A percentile compares a stretch with the other conserved stretches of the same genome.
Conservation (phyloP, 768 basidiomycete species). For the Podaxis sp. region DNA sequence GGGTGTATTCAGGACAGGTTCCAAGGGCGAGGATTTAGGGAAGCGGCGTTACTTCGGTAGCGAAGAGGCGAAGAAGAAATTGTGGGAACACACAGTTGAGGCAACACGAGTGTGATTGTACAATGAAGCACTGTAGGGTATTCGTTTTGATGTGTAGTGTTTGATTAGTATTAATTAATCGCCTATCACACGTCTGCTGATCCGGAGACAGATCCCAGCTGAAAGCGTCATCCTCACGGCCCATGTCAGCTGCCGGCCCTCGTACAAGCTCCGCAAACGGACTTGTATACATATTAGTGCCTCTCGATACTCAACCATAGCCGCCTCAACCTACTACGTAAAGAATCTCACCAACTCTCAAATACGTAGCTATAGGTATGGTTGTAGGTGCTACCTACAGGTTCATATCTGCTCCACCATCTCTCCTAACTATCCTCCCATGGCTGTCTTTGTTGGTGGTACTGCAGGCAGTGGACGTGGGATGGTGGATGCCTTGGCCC, state of each 20-base stretch:
- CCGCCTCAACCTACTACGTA: background rate
- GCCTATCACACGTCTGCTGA: background rate
- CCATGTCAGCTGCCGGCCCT: background rate
- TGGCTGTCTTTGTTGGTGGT: conserved; percentile 35
- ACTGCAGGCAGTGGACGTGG: conserved; percentile 41
- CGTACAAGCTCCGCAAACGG: background rate
- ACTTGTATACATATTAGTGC: background rate
- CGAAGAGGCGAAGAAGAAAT: conserved; percentile 27
- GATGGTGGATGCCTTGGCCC: conserved; percentile 38
- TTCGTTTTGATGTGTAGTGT: too few species aligned
- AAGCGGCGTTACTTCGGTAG: conserved; percentile 31
- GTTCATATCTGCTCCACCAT: background rate
- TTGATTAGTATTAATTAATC: too few species aligned
- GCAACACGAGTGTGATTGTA: background rate
- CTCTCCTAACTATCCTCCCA: conserved; percentile 16
- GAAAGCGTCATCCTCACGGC: background rate
- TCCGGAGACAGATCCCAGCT: background rate
- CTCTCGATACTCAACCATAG: background rate
- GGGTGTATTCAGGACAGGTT: conserved; percentile 29
- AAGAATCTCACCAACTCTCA: background rate
- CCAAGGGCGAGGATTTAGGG: conserved; percentile 31
- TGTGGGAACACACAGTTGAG: conserved; percentile 33
- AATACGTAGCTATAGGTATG: background rate
- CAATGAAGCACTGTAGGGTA: background rate
- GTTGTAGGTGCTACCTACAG: too few species aligned